Conservation (phyloP, 495 filamentous ascomycete genomes). For the Aspergillus cavernicola region DNA sequence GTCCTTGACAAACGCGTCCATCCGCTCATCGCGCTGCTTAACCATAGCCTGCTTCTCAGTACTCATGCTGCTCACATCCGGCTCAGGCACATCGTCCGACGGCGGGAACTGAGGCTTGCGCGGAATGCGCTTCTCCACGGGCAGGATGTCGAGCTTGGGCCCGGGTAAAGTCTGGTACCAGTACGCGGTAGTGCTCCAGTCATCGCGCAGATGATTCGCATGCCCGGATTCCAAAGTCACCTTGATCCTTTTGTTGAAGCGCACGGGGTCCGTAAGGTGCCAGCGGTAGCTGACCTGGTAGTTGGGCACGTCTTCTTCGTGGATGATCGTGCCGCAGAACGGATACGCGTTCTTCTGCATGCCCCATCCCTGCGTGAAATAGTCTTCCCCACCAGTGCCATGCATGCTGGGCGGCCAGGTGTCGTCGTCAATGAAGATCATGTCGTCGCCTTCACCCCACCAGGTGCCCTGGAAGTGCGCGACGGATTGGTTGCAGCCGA, state of each 20-base stretch:
- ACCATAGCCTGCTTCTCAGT: background rate
- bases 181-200: slow-evolving; percentile 8
- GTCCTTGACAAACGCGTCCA: slow-evolving; percentile 16
- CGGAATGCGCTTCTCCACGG: slow-evolving; percentile 1
- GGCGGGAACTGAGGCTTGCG: background rate
- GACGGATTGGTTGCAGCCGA: slow-evolving; percentile 25
- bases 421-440: slow-evolving; percentile 28
- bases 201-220: slow-evolving; percentile 7
- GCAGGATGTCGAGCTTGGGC: slow-evolving; percentile 20
- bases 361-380: slow-evolving; percentile 11
- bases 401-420: slow-evolving; percentile 25
- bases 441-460: slow-evolving; percentile 27
- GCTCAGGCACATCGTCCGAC: background rate
- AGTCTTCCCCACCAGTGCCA: slow-evolving; percentile 18
- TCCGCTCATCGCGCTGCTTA: background rate
- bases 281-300: slow-evolving; percentile 23
- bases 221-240: slow-evolving; percentile 13
- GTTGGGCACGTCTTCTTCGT: slow-evolving; percentile 23
- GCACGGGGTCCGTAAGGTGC: slow-evolving; percentile 16
- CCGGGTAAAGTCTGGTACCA: slow-evolving; percentile 23
- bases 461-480: slow-evolving; percentile 21
- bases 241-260: slow-evolving; percentile 8
- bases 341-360: slow-evolving; percentile 23
- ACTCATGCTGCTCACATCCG: too few species aligned
- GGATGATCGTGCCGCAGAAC: slow-evolving; percentile 22